These are phyloP conservation scores for Claviceps pusilla DNA, from an alignment of 2,329 filamentous ascomycete genomes.

Conservation along the genomic window DNA sequence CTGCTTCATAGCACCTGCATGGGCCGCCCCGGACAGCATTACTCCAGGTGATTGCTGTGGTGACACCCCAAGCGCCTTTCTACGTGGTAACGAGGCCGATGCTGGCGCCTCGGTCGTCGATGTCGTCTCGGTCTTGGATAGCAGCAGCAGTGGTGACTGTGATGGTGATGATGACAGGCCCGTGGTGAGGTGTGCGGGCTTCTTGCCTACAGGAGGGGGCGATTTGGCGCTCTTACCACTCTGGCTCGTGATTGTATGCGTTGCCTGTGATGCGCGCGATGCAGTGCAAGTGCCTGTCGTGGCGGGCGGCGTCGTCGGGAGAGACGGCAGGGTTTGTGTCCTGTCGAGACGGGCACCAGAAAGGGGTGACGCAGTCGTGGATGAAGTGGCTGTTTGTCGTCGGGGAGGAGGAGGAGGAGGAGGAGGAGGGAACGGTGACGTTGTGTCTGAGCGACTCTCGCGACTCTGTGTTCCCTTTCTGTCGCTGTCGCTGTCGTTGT, in stretches of 20 bases:
- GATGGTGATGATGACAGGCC: constrained; percentile 5
- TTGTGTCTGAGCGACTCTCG: not conserved
- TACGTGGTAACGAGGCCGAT: not conserved
- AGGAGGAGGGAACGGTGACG: constrained; percentile 9
- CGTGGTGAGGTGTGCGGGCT: constrained; percentile 39
- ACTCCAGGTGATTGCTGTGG: not conserved
- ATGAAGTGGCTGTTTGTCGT: constrained; percentile 22
- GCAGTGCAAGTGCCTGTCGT: constrained; percentile 14
- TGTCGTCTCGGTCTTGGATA: constrained; percentile 10
- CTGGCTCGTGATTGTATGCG: constrained; percentile 18
- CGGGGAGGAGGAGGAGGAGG: constrained; percentile 22
- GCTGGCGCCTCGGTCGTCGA: not conserved
- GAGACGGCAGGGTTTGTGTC: constrained; percentile 13
- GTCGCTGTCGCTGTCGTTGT: not conserved
- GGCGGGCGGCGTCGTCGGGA: constrained; percentile 17
- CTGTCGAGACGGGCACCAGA: constrained; percentile 11
- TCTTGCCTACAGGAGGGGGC: constrained; percentile 46
- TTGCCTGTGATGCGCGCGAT: constrained; percentile 20
- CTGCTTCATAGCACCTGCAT: not conserved
- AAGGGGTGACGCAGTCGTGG: constrained; percentile 1
- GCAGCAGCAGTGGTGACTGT: constrained; percentile 9
- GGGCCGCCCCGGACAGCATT: not conserved
- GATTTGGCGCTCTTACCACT: constrained; percentile 17
- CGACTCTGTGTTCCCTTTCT: not conserved
- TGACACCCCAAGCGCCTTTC: constrained; percentile 1